Conservation (phyloP, 2,329 filamentous ascomycete species). For the Massarina eburnea region DNA sequence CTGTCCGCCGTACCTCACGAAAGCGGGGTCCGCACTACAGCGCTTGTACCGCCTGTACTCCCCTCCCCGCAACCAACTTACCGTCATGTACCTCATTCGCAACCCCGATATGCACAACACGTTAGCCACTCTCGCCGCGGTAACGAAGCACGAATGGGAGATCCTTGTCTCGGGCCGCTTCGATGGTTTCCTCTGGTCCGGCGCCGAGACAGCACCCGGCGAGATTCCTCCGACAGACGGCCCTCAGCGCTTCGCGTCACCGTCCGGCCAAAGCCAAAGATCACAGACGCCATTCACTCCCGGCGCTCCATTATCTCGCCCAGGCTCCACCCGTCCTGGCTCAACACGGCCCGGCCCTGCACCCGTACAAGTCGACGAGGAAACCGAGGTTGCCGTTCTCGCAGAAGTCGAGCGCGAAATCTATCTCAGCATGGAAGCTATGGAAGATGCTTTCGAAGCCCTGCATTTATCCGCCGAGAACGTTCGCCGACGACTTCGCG, state of each 20-base stretch:
- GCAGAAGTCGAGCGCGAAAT: constrained; percentile 93
- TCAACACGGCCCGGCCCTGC: constrained; percentile 57
- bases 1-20: constrained; percentile 72
- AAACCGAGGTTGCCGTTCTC: constrained; percentile 85
- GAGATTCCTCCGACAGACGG: constrained; percentile 45
- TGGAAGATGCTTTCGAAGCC: constrained; percentile 91
- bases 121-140: constrained; percentile 81
- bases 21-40: constrained; percentile 77
- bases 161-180: constrained; percentile 92
- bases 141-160: constrained; percentile 93
- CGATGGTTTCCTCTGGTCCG: constrained; percentile 93
- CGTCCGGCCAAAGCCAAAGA: constrained; percentile 54
- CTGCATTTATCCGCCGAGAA: constrained; percentile 83
- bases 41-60: constrained; percentile 76
- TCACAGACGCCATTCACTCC: constrained; percentile 39
- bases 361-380: constrained; percentile 87
- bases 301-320: constrained; percentile 41
- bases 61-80: constrained; percentile 80
- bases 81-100: constrained; percentile 81
- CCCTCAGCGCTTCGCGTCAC: constrained; percentile 43
- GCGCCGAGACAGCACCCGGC: constrained; percentile 64
- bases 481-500: constrained; percentile 76
- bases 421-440: constrained; percentile 87
- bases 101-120: constrained; percentile 82
- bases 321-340: constrained; percentile 27